phyloP scores from a whole-genome alignment of 73 alveolate species.

The Breviolum minutum region DNA sequence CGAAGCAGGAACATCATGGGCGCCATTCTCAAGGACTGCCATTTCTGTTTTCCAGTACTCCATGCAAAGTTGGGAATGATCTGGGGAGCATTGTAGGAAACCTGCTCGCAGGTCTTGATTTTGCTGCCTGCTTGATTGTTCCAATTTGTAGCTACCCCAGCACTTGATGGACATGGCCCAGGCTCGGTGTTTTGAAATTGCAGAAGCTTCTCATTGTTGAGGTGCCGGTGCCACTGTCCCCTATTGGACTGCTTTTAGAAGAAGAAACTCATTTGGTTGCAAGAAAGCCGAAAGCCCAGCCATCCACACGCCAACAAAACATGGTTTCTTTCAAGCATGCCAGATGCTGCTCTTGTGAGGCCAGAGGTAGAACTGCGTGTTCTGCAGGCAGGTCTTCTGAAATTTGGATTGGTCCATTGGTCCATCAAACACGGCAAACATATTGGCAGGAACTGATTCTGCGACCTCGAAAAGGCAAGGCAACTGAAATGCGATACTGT shows the following conservation, averaged over 20 bases:
- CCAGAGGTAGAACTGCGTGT: not conserved
- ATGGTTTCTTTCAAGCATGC: not conserved
- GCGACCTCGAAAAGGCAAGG: constrained; percentile 10
- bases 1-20: not conserved
- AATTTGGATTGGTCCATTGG: not conserved
- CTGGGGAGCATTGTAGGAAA: not conserved
- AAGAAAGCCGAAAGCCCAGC: not conserved
- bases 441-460: not conserved
- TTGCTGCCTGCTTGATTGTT: constrained; percentile 26
- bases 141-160: not conserved
- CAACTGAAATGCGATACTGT: not conserved
- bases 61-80: not conserved
- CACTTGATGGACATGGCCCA: not conserved
- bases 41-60: not conserved
- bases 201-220: too few species aligned
- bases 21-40: constrained; percentile 27
- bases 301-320: not conserved
- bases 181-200: too few species aligned
- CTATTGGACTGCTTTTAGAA: not conserved
- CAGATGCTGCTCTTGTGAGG: not conserved
- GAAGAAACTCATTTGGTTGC: not conserved
- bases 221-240: constrained; percentile 11
- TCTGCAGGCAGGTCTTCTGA: constrained; percentile 19
- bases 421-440: not conserved
- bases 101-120: not conserved